Conservation (phyloP, 148 eudicot species). For the Camellia lanceoleosa region DNA sequence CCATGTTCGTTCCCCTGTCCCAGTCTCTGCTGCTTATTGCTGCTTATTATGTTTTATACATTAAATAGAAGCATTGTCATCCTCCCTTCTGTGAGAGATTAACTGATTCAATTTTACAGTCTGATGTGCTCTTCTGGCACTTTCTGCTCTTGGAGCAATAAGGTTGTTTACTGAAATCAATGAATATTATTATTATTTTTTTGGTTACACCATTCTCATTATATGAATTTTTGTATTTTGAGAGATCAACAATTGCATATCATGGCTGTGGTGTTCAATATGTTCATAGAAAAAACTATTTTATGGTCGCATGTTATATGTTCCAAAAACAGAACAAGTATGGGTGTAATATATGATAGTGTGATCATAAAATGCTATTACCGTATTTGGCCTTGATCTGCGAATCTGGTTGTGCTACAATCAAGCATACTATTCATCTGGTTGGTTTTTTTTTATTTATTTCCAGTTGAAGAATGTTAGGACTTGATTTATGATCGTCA, state of each 20-base stretch:
- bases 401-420: not conserved
- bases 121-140: not conserved
- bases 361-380: not conserved
- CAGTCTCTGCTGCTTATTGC: too few species aligned
- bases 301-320: not conserved
- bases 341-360: not conserved
- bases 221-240: not conserved
- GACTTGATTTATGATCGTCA: not conserved
- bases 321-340: not conserved
- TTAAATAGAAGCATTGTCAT: not conserved
- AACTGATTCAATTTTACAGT: not conserved
- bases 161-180: not conserved
- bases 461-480: not conserved
- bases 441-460: not conserved
- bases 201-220: not conserved
- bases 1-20: too few species aligned
- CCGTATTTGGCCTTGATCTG: not conserved
- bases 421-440: not conserved
- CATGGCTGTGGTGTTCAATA: not conserved
- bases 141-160: not conserved
- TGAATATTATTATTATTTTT: not conserved
- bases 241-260: not conserved
- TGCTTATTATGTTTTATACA: too few species aligned
- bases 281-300: not conserved
- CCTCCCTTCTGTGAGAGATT: not conserved